phyloP scores from a whole-genome alignment of 192 early-diverging fungal genomes.

The Kappamyces sp. region DNA sequence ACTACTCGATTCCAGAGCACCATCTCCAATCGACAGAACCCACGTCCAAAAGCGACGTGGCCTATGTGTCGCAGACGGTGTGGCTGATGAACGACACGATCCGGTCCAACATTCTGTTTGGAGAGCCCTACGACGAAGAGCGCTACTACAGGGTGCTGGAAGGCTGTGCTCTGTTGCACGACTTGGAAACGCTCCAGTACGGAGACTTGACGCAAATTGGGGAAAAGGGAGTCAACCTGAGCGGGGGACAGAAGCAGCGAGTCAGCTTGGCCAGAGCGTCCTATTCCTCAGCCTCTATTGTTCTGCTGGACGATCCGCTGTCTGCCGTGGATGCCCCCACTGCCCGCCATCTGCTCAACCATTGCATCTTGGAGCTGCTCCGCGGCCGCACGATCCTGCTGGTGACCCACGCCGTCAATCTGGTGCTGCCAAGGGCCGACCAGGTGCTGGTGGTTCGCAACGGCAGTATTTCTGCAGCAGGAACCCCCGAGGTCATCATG shows the following conservation, averaged over 20 bases:
- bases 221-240: conserved; percentile 77
- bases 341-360: conserved; percentile 68
- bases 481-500: conserved; percentile 10
- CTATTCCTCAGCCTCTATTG: conserved; percentile 13
- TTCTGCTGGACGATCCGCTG: conserved; percentile 72
- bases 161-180: conserved; percentile 58
- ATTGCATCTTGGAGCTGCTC: conserved; percentile 68
- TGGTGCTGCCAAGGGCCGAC: conserved; percentile 23
- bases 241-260: conserved; percentile 83
- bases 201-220: conserved; percentile 47
- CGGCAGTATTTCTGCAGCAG: conserved; percentile 12
- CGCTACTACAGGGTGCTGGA: conserved; percentile 57
- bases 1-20: conserved; percentile 19
- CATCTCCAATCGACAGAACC: not conserved
- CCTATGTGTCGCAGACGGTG: conserved; percentile 62
- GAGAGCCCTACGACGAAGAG: conserved; percentile 43
- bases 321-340: conserved; percentile 90
- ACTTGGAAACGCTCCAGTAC: conserved; percentile 39
- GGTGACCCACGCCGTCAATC: conserved; percentile 66
- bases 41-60: conserved; percentile 26
- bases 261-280: conserved; percentile 62
- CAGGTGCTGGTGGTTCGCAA: conserved; percentile 22
- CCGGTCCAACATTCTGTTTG: conserved; percentile 66
- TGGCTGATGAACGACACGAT: conserved; percentile 59
- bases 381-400: conserved; percentile 65